phyloP scores from a whole-genome alignment of 306 rosid genomes.

The Cicer judaicum region DNA sequence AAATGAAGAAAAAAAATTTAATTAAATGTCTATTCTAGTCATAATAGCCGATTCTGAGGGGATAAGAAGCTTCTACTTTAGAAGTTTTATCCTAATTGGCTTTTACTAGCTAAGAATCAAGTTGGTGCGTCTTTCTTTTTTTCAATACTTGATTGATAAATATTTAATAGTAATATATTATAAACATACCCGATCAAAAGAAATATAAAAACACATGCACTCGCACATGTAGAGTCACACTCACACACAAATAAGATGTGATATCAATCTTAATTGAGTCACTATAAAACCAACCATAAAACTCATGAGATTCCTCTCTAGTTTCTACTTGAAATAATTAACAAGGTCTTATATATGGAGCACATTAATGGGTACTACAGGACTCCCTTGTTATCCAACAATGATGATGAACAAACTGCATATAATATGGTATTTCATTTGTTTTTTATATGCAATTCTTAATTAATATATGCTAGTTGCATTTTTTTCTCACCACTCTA shows the following conservation, averaged over 20 bases:
- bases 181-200: not conserved
- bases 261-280: not conserved
- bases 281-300: conserved; percentile 11
- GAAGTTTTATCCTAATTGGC: conserved; percentile 11
- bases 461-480: not conserved
- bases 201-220: not conserved
- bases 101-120: not conserved
- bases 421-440: not conserved
- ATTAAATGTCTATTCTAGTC: too few relatives aligned
- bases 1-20: too few relatives aligned
- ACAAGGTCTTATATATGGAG: not conserved
- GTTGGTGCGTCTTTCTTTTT: conserved; percentile 16
- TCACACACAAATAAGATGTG: not conserved
- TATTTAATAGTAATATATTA: not conserved
- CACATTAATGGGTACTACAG: conserved; percentile 10
- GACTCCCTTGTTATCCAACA: not conserved
- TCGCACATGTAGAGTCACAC: not conserved
- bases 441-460: not conserved
- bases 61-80: conserved; percentile 34
- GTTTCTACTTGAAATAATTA: not conserved
- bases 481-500: too few relatives aligned
- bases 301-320: conserved; percentile 1
- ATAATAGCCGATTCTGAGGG: not conserved
- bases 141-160: not conserved
- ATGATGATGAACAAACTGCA: conserved; percentile 28